Evolutionary conservation across 352 stramenopile genomes (phyloP).

Genomic region (Saprolegnia diclina): DNA sequence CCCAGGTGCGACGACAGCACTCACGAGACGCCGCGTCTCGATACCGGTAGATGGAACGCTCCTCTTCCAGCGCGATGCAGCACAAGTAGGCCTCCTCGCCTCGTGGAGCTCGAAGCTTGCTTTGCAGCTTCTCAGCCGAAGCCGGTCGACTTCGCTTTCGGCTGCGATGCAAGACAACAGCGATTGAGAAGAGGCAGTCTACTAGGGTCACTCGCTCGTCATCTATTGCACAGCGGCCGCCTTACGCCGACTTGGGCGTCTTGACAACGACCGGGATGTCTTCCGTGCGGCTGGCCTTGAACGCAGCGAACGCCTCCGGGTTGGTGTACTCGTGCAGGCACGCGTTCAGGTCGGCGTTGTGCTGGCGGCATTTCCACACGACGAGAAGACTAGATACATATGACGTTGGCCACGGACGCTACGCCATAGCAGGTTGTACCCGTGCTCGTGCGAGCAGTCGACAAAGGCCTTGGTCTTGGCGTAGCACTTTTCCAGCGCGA

Average conservation of each 20-base stretch:
- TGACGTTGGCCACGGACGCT: background rate
- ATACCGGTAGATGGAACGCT: too few species aligned
- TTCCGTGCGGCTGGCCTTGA: conserved; percentile 10
- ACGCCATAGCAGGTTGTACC: conserved; percentile 25
- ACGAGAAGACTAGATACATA: conserved; percentile 41
- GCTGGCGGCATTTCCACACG: conserved; percentile 59
- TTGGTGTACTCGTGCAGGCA: conserved; percentile 78
- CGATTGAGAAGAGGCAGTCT: background rate
- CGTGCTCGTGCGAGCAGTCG: conserved; percentile 57
- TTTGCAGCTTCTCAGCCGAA: too few species aligned
- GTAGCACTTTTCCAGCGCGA: conserved; percentile 72
- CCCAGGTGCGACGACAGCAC: too few species aligned
- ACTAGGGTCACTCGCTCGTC: background rate
- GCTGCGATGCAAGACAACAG: too few species aligned
- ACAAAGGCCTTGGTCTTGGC: conserved; percentile 51
- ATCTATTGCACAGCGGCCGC: background rate
- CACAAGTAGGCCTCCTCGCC: too few species aligned
- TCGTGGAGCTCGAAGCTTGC: too few species aligned
- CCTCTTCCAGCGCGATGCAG: too few species aligned
- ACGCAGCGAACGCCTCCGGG: conserved; percentile 53
- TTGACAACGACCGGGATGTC: conserved; percentile 22
- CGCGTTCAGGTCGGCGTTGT: conserved; percentile 74
- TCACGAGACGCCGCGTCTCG: too few species aligned
- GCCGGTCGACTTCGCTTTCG: too few species aligned
- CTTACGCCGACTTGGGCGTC: background rate